Evolutionary conservation across 148 eudicot genomes (phyloP).

Genomic region (Cornus kousa): DNA sequence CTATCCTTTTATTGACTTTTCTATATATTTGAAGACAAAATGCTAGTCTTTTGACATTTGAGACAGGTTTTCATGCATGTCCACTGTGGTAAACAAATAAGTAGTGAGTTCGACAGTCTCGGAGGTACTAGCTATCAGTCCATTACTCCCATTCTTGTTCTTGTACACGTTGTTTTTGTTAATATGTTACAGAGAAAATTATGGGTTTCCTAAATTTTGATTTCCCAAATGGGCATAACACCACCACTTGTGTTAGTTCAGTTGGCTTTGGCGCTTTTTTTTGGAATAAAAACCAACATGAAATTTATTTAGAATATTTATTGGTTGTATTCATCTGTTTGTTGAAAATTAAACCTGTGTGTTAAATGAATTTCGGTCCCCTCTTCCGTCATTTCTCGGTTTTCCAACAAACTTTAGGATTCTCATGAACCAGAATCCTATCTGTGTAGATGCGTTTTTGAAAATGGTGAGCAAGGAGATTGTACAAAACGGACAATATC

Average conservation of each 20-base stretch:
- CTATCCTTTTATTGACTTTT: no score
- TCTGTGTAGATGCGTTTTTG: no score
- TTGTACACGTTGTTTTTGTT: neutral
- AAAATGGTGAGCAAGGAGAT: no score
- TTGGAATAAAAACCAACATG: neutral
- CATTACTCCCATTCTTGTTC: neutral
- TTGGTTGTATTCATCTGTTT: neutral
- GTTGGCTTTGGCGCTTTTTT: neutral
- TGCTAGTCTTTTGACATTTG: neutral
- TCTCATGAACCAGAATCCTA: no score
- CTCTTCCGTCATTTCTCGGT: neutral
- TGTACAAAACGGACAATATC: no score
- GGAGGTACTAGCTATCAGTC: neutral
- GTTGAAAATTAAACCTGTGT: constrained; percentile 2
- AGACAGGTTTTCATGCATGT: neutral
- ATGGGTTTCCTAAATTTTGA: neutral
- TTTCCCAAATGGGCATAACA: neutral
- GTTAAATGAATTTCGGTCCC: neutral
- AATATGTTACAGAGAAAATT: neutral
- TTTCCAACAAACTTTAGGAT: neutral
- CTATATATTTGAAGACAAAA: neutral
- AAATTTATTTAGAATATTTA: no score
- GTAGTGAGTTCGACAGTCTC: neutral
- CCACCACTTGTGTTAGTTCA: neutral
- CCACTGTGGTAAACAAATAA: neutral